A percentile compares a stretch with the other conserved stretches of the same genome.
phyloP scores from a whole-genome alignment of 345 rosid genomes.

The Populus ilicifolia region DNA sequence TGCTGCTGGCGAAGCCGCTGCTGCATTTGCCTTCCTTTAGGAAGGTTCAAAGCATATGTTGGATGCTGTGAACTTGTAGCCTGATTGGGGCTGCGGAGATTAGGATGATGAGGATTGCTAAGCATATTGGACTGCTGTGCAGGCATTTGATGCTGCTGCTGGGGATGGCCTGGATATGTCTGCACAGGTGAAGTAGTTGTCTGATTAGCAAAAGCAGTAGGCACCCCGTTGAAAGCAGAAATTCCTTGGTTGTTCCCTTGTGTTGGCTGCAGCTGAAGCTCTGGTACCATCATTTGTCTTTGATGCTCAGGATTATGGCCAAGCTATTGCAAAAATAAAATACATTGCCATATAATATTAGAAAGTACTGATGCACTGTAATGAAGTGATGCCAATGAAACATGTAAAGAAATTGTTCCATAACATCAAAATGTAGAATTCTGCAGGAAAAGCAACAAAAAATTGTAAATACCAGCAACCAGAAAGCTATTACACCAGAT shows the following conservation, averaged over 20 bases:
- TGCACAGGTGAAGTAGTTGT: constrained; percentile 57
- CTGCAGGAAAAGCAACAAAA: background rate
- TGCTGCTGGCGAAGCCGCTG: constrained; percentile 71
- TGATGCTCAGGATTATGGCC: constrained; percentile 51
- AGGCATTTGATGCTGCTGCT: constrained; percentile 55
- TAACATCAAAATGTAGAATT: background rate
- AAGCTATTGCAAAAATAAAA: constrained; percentile 40
- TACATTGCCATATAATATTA: background rate
- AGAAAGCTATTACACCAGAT: background rate
- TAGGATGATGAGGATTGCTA: constrained; percentile 59
- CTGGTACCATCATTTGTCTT: constrained; percentile 53
- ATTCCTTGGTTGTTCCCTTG: constrained; percentile 65
- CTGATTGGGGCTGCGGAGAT: constrained; percentile 64
- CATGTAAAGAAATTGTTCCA: background rate
- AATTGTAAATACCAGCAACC: background rate
- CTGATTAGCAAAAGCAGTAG: constrained; percentile 70
- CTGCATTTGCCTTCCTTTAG: constrained; percentile 75
- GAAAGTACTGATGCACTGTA: background rate
- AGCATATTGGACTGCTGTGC: constrained; percentile 60
- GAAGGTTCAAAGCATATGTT: constrained; percentile 54
- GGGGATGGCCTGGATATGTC: constrained; percentile 65
- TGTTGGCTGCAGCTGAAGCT: constrained; percentile 68
- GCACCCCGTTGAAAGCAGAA: constrained; percentile 65
- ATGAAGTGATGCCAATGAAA: background rate
- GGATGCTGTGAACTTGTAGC: constrained; percentile 59